Base-by-base conservation (phyloP, 2,329 filamentous ascomycete genomes). In the Neocatenulostroma microsporum region DNA sequence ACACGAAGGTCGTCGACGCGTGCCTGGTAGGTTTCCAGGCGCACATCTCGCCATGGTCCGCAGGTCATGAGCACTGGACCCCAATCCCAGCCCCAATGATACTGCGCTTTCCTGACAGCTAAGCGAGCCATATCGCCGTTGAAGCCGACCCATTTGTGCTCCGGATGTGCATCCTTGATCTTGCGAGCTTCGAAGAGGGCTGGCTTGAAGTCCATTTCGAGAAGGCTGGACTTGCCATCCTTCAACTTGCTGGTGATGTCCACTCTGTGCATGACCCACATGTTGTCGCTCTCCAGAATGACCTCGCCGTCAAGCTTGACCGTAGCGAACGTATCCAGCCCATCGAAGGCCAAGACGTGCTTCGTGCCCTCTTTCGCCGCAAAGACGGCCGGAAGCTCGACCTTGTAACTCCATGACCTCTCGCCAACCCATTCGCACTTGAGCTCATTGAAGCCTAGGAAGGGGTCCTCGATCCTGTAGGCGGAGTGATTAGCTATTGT, bases 11-110 rank as follows among this genome's bases (percentile, higher is more conserved):
- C 82, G 0, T 70, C 61, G 7, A 88, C 64, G 1, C 79, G 70
- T 4, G 78, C 72, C 14, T 76, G 66, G 54, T 80, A 88, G 1
- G 81, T 68, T 50, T 88, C 83, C 5, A 89, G 68, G 36, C 73
- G 72, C 24, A 88, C 72, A 3, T 81, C 76, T 42, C 80, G 69
- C 84, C 84, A 89, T 10, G 65, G 64, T 11, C 67, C 65, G 39
- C 64, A 66, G 5, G 66, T 66, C 36, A 61, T 67, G 30, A 70
- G 50, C 4, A 68, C 58, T 17, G 67, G 66, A 14, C 66, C 66
- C 67, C 67, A 69, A 26, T 69, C 66, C 66, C 66, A 70, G 6
- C 66, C 65, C 53, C 58, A 69, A 41, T 69, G 66, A 42, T 69
- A 69, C 39, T 69, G 66, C 21, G 65, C 65, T 45, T 69, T 69